Base-by-base conservation (phyloP, 768 basidiomycete species). In the Tylopilus intermedius region DNA sequence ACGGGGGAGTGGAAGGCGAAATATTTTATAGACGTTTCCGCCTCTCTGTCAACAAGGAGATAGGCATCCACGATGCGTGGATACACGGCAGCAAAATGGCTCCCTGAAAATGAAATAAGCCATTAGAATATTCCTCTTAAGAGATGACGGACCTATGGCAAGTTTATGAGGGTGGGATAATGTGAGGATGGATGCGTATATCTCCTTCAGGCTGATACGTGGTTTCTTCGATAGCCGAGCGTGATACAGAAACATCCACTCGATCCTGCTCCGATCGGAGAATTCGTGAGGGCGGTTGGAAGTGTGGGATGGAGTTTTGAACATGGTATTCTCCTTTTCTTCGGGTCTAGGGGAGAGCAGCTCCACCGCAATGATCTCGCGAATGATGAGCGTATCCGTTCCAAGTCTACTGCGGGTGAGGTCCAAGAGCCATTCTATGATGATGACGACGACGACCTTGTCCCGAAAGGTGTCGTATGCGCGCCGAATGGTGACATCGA, bases 1-100 rank as follows among this genome's bases (percentile, higher is more conserved):
- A 88, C 0, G 94, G 94, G 1, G 92, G 87, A 0, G 94, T 93
- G 73, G 96, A 95, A 76, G 14, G 91, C 88, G 56, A 95, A 90
- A 65, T 92, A 93, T 63, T 94, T 89, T 74, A 98, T 88, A 14
- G 90, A 94, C 7, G 91, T 92, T 66, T 99, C 96, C 1, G 90
- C 87, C 66, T 99, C 95, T 11, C 94, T 81, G 61, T 98, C 96
- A 21, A 89, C 82, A 42, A 95, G 82, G 8, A 98, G 82, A 70
- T 94, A 97, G 2, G 91, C 82, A 59, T 95, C 90, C 60, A 94
- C 88, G 45, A 97, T 76, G 59, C 85, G 79, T 51, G 86, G 86
- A 70, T 97, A 99, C 9, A 91, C 83, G 49, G 79, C 80, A 0
- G 90, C 86, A 66, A 94, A 93, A 59, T 86, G 88, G 5, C 86